phyloP scores from a whole-genome alignment of 371 early-diverging fungal species.

The Mucor indicus region DNA sequence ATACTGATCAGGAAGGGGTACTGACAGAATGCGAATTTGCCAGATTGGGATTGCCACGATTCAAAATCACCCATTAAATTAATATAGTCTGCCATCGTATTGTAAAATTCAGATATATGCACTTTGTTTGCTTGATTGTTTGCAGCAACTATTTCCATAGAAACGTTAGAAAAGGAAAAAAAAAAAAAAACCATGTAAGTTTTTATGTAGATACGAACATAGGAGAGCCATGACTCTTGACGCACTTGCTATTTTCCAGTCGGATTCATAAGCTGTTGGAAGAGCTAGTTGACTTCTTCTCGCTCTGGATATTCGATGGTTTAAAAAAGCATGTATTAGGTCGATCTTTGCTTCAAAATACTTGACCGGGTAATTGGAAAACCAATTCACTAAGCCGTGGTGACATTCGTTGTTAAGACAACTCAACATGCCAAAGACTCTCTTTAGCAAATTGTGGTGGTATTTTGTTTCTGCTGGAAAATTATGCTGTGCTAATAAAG shows the following conservation, averaged over 20 bases:
- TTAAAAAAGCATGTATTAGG: constrained; percentile 75
- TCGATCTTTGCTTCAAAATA: constrained; percentile 73
- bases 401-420: constrained; percentile 75
- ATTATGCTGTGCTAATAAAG: constrained; percentile 63
- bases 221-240: constrained; percentile 86
- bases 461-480: constrained; percentile 67
- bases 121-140: constrained; percentile 60
- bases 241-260: constrained; percentile 86
- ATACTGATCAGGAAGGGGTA: constrained; percentile 89
- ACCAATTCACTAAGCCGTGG: constrained; percentile 77
- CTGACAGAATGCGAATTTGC: constrained; percentile 82
- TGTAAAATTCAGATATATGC: constrained; percentile 77
- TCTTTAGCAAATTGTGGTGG: constrained; percentile 69
- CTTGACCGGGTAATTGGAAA: constrained; percentile 60
- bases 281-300: constrained; percentile 35
- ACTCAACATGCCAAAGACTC: constrained; percentile 72
- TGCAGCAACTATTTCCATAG: constrained; percentile 71
- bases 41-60: constrained; percentile 80
- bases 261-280: constrained; percentile 62
- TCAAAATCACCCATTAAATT: constrained; percentile 79
- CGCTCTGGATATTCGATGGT: constrained; percentile 71
- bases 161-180: too few relatives aligned
- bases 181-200: neutral
- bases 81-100: constrained; percentile 79
- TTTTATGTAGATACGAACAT: constrained; percentile 43